These are phyloP conservation scores for Periconia digitata DNA, from an alignment of 2,329 filamentous ascomycete genomes.

Conservation along the genomic window DNA sequence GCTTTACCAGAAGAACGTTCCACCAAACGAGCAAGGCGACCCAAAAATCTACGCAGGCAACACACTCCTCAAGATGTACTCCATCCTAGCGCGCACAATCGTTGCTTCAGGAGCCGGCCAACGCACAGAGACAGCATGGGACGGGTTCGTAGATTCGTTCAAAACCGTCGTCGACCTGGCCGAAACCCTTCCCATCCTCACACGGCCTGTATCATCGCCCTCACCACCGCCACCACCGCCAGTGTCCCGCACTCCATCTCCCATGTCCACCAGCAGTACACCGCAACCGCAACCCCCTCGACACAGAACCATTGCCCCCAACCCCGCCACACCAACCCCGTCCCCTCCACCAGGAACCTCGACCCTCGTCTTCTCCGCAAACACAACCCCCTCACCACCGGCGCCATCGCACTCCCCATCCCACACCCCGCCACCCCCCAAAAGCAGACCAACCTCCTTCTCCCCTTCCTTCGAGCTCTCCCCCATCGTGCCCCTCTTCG, in stretches of 20 bases:
- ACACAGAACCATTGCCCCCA: slow-evolving; percentile 20
- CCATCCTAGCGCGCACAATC: slow-evolving; percentile 22
- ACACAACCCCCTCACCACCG: not conserved
- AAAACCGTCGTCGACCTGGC: slow-evolving; percentile 28
- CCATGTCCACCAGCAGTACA: slow-evolving; percentile 2
- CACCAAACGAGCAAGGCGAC: slow-evolving; percentile 17
- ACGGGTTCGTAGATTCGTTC: slow-evolving; percentile 23
- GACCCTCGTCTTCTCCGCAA: slow-evolving; percentile 12
- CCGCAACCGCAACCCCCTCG: slow-evolving; percentile 8
- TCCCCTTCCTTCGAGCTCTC: slow-evolving; percentile 32
- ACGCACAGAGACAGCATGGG: slow-evolving; percentile 25
- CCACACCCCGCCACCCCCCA: slow-evolving; percentile 3
- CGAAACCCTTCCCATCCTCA: slow-evolving; percentile 24
- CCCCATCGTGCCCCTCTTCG: slow-evolving; percentile 29
- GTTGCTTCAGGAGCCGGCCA: slow-evolving; percentile 17
- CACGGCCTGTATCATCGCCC: slow-evolving; percentile 8
- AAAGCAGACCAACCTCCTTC: slow-evolving; percentile 19
- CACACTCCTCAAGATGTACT: slow-evolving; percentile 26
- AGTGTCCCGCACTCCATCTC: slow-evolving; percentile 14
- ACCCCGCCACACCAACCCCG: slow-evolving; percentile 13
- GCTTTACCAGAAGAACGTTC: slow-evolving; percentile 19
- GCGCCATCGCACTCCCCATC: not conserved
- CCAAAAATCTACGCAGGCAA: slow-evolving; percentile 28
- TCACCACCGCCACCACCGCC: slow-evolving; percentile 9
- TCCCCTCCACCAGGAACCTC: slow-evolving; percentile 13